Conservation (phyloP, 768 basidiomycete genomes). For the Hirschioporus abietinus region DNA sequence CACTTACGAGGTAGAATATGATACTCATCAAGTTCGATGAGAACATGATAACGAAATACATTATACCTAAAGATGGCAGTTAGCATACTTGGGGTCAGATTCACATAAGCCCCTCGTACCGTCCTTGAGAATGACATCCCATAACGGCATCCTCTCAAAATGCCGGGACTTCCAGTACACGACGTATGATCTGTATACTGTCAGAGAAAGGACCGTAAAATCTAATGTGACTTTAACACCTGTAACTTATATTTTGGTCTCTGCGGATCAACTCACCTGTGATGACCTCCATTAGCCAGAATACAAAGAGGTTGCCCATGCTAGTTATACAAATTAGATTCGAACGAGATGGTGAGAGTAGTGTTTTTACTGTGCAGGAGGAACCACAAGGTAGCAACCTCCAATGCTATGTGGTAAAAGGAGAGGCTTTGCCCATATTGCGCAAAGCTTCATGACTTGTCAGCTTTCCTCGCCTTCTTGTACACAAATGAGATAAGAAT, state of each 20-base stretch:
- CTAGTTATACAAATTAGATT: not conserved
- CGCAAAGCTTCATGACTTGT: not conserved
- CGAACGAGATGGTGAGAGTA: not conserved
- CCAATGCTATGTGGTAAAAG: not conserved
- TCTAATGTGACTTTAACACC: not conserved
- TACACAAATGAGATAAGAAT: too few relatives aligned
- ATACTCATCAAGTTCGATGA: not conserved
- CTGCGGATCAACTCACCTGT: not conserved
- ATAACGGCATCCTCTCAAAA: not conserved
- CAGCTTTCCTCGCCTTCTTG: too few relatives aligned
- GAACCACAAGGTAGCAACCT: not conserved
- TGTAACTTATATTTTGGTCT: not conserved
- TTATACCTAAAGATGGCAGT: not conserved
- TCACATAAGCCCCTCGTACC: not conserved
- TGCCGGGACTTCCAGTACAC: not conserved
- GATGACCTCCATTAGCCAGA: not conserved
- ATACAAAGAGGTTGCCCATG: not conserved
- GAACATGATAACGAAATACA: conserved; percentile 1
- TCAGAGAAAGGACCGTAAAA: not conserved
- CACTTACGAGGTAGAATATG: not conserved
- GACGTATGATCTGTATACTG: not conserved
- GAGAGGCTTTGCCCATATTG: not conserved
- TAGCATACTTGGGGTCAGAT: not conserved
- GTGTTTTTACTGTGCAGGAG: not conserved
- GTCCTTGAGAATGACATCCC: not conserved